phyloP scores from a whole-genome alignment of 257 asterid species.

The Fraxinus cuspidata region DNA sequence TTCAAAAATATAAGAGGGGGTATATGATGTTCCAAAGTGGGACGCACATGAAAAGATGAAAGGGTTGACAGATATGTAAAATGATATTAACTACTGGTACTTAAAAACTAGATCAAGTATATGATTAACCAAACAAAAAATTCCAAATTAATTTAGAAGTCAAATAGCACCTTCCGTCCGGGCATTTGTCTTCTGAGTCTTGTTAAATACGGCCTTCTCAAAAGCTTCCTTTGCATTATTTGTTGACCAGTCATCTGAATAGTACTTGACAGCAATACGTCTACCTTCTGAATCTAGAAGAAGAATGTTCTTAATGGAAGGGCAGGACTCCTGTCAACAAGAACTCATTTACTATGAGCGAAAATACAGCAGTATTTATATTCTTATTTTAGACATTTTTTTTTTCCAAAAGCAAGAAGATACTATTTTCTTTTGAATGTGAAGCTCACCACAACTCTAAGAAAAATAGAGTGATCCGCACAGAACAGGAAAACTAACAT shows the following conservation, averaged over 20 bases:
- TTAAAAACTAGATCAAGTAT: neutral
- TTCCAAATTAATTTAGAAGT: constrained; percentile 11
- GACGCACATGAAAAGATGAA: constrained; percentile 1
- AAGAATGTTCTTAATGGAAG: constrained; percentile 68
- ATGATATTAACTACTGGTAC: neutral
- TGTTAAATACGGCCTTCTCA: constrained; percentile 69
- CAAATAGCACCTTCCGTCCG: constrained; percentile 66
- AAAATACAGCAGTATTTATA: neutral
- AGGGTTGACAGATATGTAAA: neutral
- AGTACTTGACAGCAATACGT: constrained; percentile 75
- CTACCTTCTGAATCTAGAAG: constrained; percentile 83
- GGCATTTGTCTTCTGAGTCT: constrained; percentile 81
- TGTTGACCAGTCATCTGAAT: constrained; percentile 80
- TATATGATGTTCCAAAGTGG: neutral
- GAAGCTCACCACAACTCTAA: neutral
- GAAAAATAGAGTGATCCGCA: neutral
- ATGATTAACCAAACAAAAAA: neutral
- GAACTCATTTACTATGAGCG: constrained; percentile 3
- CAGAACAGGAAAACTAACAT: neutral
- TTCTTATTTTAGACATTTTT: neutral
- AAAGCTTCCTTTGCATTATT: constrained; percentile 65
- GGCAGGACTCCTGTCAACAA: constrained; percentile 56
- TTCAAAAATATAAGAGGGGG: neutral
- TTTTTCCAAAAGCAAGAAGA: neutral
- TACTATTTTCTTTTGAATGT: neutral